Evolutionary conservation across 805 yeast species (phyloP), one percentile per base, ranked within the genome.

Genomic region (Wickerhamiella bombiphila): DNA sequence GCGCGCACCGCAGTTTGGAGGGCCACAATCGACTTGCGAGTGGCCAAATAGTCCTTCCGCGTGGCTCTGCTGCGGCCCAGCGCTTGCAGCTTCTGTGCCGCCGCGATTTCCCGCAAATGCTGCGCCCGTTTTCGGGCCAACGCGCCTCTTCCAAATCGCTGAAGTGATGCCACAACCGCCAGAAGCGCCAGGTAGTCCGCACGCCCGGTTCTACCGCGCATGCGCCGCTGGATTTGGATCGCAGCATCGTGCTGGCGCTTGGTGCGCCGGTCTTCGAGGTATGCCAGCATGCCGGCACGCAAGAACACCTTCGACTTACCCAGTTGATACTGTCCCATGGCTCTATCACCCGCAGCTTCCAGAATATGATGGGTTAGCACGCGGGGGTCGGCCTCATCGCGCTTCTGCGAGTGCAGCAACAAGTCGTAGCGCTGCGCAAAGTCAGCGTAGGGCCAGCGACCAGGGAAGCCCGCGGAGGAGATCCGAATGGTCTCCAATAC

Each of bases 391-490:
- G 65, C 61, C 26, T 72, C 68, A 3, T 40, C 29, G 22, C 53
- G 51, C 43, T 72, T 69, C 28, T 65, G 62, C 0, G 95, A 78
- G 29, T 75, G 71, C 29, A 85, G 74, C 42, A 88, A 66, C 53
- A 86, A 75, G 53, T 83, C 88, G 57, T 85, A 88, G 53, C 95
- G 72, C 45, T 76, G 71, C 15, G 85, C 93, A 64, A 88, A 88
- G 55, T 91, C 97, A 37, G 77, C 85, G 55, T 83, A 91, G 2
- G 94, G 74, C 85, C 95, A 83, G 55, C 96, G 70, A 0, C 95
- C 79, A 14, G 98, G 98, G 69, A 86, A 88, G 29, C 98, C 98
- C 36, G 94, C 96, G 63, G 96, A 86, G 1, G 96, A 86, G 34
- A 88, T 88, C 53, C 94, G 68, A 54, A 88, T 88, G 2, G 98